phyloP scores from a whole-genome alignment of 1,139 yeast species.

The Suhomyces maxii region DNA sequence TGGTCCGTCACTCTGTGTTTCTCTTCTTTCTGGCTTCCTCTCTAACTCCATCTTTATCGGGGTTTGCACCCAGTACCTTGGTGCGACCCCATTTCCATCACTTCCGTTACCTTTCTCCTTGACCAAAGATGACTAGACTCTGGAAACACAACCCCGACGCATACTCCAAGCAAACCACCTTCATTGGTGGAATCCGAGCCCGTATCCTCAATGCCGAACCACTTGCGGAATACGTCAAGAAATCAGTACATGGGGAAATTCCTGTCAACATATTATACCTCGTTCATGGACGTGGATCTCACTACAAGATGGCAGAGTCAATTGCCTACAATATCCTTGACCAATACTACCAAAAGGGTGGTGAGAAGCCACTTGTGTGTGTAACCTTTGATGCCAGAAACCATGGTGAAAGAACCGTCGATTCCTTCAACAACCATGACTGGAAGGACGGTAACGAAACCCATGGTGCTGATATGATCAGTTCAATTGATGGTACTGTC shows the following conservation, averaged over 20 bases:
- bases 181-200: conserved; percentile 36
- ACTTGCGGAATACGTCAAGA: conserved; percentile 26
- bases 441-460: conserved; percentile 51
- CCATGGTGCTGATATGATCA: conserved; percentile 57
- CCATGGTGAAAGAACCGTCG: conserved; percentile 54
- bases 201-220: conserved; percentile 35
- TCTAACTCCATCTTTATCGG: no score
- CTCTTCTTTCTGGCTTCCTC: no score
- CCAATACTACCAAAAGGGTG: conserved; percentile 24
- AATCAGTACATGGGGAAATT: conserved; percentile 18
- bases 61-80: no score
- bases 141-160: conserved; percentile 20
- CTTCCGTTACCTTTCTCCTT: background rate
- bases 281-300: conserved; percentile 39
- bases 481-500: conserved; percentile 52
- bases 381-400: conserved; percentile 61
- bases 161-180: conserved; percentile 24
- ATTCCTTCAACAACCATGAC: conserved; percentile 33
- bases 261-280: conserved; percentile 41
- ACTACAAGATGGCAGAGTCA: conserved; percentile 30
- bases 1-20: no score
- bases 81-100: background rate
- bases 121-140: background rate
- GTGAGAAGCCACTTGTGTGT: conserved; percentile 34
- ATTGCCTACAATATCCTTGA: conserved; percentile 31